phyloP scores from a whole-genome alignment of 192 early-diverging fungal genomes.

The Pilaira anomala region DNA sequence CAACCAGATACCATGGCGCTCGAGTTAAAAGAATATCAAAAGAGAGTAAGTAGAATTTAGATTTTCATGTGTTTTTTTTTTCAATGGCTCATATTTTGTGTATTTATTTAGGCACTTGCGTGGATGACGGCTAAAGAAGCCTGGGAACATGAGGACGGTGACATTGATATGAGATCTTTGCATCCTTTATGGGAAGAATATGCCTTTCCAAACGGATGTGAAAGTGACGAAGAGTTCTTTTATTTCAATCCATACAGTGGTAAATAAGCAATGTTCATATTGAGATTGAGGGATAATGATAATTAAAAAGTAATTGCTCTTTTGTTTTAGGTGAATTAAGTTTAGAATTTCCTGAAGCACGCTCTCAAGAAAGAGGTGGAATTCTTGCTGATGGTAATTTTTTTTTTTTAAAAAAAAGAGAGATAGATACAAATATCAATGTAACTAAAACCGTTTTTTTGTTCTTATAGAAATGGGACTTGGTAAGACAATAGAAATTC shows the following conservation, averaged over 20 bases:
- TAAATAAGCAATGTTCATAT: neutral
- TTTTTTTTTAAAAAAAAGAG: neutral
- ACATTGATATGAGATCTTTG: slow-evolving; percentile 33
- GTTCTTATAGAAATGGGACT: slow-evolving; percentile 46
- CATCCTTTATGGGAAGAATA: slow-evolving; percentile 58
- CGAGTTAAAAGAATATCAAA: slow-evolving; percentile 47
- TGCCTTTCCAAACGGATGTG: slow-evolving; percentile 37
- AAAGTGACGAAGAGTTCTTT: slow-evolving; percentile 27
- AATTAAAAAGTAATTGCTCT: neutral
- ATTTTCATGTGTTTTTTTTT: neutral
- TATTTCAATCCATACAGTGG: slow-evolving; percentile 50
- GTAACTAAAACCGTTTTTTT: neutral
- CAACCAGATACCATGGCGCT: slow-evolving; percentile 42
- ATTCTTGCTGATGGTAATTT: slow-evolving; percentile 52
- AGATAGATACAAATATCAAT: neutral
- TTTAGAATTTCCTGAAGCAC: slow-evolving; percentile 44
- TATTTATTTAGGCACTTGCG: slow-evolving; percentile 38
- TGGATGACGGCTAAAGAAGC: slow-evolving; percentile 54
- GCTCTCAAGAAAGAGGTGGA: slow-evolving; percentile 46
- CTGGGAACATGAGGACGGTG: neutral
- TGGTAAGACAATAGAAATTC: slow-evolving; percentile 59
- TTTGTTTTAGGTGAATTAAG: slow-evolving; percentile 37
- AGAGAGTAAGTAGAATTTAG: slow-evolving; percentile 22
- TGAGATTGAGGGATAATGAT: too few relatives aligned
- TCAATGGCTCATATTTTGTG: neutral